These are phyloP conservation scores for Onygenales sp. DNA, from an alignment of 2,329 filamentous ascomycete species.

Conservation along the genomic window DNA sequence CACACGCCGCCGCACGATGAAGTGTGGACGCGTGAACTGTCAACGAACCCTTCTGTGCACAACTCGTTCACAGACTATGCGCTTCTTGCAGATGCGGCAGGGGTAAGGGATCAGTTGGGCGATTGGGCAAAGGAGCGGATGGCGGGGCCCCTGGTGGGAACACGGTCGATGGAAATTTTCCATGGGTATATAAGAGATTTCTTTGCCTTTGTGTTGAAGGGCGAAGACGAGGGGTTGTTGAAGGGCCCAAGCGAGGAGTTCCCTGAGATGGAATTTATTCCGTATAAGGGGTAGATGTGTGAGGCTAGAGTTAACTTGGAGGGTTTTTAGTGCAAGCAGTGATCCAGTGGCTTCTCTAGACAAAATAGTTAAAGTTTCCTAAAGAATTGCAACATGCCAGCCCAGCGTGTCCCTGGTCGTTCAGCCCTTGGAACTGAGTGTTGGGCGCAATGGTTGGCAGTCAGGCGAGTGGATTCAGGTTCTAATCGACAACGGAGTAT, in stretches of 20 bases:
- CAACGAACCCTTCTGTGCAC: conserved; percentile 9
- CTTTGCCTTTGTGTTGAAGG: conserved; percentile 10
- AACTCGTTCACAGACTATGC: conserved; percentile 14
- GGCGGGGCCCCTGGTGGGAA: conserved; percentile 11
- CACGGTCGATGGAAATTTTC: conserved; percentile 9
- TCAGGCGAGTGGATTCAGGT: too few relatives aligned
- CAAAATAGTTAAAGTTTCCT: too few relatives aligned
- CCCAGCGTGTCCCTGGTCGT: too few relatives aligned
- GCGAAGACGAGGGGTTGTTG: conserved; percentile 8
- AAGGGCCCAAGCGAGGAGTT: conserved; percentile 9
- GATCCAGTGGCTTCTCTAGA: too few relatives aligned
- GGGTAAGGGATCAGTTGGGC: conserved; percentile 2
- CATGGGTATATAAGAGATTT: conserved; percentile 12
- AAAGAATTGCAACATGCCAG: too few relatives aligned
- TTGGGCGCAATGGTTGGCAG: too few relatives aligned
- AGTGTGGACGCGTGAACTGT: conserved; percentile 11
- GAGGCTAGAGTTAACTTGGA: too few relatives aligned
- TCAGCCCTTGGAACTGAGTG: too few relatives aligned
- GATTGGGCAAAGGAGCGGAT: conserved; percentile 1
- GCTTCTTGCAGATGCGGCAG: conserved; percentile 9
- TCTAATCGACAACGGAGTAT: too few relatives aligned
- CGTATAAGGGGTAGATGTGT: neutral
- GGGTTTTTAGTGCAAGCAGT: too few relatives aligned
- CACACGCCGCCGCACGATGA: conserved; percentile 3
- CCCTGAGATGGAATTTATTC: conserved; percentile 8